Conservation (phyloP, 2,329 filamentous ascomycete species). For the Neoscytalidium dimidiatum region DNA sequence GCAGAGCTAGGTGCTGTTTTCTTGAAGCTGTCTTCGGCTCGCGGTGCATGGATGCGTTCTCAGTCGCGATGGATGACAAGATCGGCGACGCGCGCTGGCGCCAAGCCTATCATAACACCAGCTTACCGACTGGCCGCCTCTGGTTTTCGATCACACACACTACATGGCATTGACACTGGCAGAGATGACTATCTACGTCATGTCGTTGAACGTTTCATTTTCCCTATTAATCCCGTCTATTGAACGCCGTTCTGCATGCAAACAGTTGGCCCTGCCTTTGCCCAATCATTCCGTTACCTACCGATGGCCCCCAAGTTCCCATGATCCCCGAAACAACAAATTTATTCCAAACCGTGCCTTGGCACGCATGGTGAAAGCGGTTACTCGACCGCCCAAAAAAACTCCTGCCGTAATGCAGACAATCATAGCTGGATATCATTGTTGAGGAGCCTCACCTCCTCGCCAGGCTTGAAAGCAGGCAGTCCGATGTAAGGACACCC, state of each 20-base stretch:
- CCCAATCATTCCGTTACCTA: not conserved
- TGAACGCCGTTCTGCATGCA: not conserved
- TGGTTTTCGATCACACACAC: too few relatives aligned
- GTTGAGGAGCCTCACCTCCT: constrained; percentile 87
- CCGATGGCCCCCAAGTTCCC: not conserved
- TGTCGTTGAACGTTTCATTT: constrained; percentile 5
- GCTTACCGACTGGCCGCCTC: too few relatives aligned
- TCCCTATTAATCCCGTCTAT: not conserved
- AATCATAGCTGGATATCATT: constrained; percentile 76
- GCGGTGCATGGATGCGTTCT: constrained; percentile 17
- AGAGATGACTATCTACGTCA: not conserved
- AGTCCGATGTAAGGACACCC: constrained; percentile 85
- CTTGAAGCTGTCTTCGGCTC: constrained; percentile 20
- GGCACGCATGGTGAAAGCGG: not conserved
- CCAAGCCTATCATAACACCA: constrained; percentile 8
- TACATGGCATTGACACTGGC: too few relatives aligned
- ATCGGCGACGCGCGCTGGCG: constrained; percentile 15
- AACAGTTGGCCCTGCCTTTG: not conserved
- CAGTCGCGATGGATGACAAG: constrained; percentile 9
- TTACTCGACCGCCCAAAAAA: not conserved
- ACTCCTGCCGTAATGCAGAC: constrained; percentile 5
- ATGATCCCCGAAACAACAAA: not conserved
- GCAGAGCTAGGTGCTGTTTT: constrained; percentile 18
- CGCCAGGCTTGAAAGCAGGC: constrained; percentile 94
- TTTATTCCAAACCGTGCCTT: constrained; percentile 7